Evolutionary conservation across 2,329 filamentous ascomycete genomes (phyloP).

Genomic region (Diaporthe citriasiana): DNA sequence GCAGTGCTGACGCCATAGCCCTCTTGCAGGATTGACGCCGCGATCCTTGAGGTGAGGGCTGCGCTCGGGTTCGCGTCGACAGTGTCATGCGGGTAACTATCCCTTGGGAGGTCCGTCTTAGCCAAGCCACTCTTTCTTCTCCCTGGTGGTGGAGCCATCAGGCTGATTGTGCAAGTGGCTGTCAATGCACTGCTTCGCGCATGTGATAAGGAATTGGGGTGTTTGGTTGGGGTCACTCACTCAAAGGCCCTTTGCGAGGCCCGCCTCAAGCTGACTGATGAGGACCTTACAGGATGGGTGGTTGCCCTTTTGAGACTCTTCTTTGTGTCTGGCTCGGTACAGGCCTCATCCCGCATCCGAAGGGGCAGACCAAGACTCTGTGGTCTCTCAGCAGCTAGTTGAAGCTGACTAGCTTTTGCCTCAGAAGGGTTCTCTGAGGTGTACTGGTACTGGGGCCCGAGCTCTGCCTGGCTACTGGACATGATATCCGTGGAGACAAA

Average conservation of each 20-base stretch:
- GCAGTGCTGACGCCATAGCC: conserved; percentile 27
- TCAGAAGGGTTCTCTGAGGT: background rate
- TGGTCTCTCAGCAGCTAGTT: conserved; percentile 20
- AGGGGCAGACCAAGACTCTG: conserved; percentile 34
- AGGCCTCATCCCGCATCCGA: conserved; percentile 15
- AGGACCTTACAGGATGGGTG: conserved; percentile 9
- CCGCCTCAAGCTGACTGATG: conserved; percentile 14
- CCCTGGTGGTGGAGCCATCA: conserved; percentile 41
- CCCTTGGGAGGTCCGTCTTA: conserved; percentile 22
- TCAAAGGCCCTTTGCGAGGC: conserved; percentile 17
- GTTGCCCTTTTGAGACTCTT: conserved; percentile 19
- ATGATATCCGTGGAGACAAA: conserved; percentile 36
- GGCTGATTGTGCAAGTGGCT: conserved; percentile 12
- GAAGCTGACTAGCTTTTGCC: conserved; percentile 6
- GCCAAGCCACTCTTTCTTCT: conserved; percentile 35
- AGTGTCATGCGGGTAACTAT: conserved; percentile 25
- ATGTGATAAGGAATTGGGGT: background rate
- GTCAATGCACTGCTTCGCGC: conserved; percentile 24
- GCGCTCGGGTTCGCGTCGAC: conserved; percentile 40
- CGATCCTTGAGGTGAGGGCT: conserved; percentile 39
- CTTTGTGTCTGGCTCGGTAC: conserved; percentile 15
- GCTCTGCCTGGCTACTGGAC: conserved; percentile 13
- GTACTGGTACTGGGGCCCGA: conserved; percentile 10
- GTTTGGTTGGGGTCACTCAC: conserved; percentile 19
- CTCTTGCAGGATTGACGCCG: conserved; percentile 36